A percentile compares a stretch with the other conserved stretches of the same genome.
phyloP scores from a whole-genome alignment of 106 monocot species.

The Narthecium ossifragum region DNA sequence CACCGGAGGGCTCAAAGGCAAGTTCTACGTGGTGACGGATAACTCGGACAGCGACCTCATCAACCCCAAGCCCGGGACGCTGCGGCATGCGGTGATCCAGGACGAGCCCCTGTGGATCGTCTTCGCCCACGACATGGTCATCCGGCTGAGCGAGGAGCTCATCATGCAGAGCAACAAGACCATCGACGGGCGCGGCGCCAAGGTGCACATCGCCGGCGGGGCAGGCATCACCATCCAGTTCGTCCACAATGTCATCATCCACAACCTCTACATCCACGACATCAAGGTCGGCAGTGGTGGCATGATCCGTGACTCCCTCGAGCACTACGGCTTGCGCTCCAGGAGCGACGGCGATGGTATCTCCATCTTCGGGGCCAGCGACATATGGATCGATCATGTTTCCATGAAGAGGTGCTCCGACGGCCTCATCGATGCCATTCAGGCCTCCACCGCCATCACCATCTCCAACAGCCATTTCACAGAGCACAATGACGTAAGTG shows the following conservation, averaged over 20 bases:
- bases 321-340: constrained; percentile 29
- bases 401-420: constrained; percentile 15
- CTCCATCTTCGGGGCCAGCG: constrained; percentile 32
- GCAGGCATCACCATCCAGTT: constrained; percentile 37
- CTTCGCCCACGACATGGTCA: constrained; percentile 53
- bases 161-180: constrained; percentile 49
- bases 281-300: constrained; percentile 23
- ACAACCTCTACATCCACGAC: constrained; percentile 55
- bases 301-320: constrained; percentile 22
- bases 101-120: constrained; percentile 35
- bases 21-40: constrained; percentile 23
- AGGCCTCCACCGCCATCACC: constrained; percentile 55
- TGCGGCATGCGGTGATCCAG: constrained; percentile 31
- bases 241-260: constrained; percentile 47
- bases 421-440: constrained; percentile 28
- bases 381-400: constrained; percentile 55
- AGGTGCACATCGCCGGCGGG: constrained; percentile 39
- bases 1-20: constrained; percentile 4
- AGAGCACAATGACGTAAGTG: constrained; percentile 38
- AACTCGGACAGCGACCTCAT: constrained; percentile 6
- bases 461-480: constrained; percentile 54
- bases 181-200: constrained; percentile 47
- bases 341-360: constrained; percentile 56
- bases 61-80: constrained; percentile 17
- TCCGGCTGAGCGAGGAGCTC: constrained; percentile 41